phyloP scores from a whole-genome alignment of 148 eudicot species.

The Persicaria maculosa region DNA sequence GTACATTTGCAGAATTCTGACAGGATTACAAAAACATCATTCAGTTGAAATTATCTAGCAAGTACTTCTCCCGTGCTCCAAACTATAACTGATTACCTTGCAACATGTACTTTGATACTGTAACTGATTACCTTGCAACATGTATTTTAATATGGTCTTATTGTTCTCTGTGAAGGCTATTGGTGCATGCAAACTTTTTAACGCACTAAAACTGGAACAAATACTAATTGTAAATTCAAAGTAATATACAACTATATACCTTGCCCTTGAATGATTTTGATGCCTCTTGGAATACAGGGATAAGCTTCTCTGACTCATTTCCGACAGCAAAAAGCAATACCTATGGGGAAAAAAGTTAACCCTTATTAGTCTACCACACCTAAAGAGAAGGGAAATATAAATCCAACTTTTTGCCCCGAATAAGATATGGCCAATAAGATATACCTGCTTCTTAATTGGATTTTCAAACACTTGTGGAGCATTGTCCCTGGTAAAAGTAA shows the following conservation, averaged over 20 bases:
- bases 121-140: background rate
- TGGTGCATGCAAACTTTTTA: background rate
- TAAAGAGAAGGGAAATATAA: background rate
- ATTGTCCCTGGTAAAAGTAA: conserved; percentile 60
- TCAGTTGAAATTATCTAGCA: background rate
- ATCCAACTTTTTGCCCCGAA: background rate
- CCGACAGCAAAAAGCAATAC: conserved; percentile 56
- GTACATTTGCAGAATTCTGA: background rate
- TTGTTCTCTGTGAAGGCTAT: background rate
- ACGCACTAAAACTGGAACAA: background rate
- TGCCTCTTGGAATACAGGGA: conserved; percentile 50
- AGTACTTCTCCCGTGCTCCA: background rate
- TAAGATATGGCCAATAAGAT: background rate
- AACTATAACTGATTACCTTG: background rate
- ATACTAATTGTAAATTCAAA: background rate
- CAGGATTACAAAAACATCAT: background rate
- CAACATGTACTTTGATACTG: background rate
- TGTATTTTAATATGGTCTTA: background rate
- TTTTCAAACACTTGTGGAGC: conserved; percentile 58
- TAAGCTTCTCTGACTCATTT: conserved; percentile 32
- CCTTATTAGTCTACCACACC: background rate
- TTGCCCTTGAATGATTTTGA: conserved; percentile 67
- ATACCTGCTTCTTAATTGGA: conserved; percentile 75
- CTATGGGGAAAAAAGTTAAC: conserved; percentile 16
- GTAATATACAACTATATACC: conserved; percentile 29